Conservation (phyloP, 2,329 filamentous ascomycete species). For the Xenosphaeropsis pyriputrescens region DNA sequence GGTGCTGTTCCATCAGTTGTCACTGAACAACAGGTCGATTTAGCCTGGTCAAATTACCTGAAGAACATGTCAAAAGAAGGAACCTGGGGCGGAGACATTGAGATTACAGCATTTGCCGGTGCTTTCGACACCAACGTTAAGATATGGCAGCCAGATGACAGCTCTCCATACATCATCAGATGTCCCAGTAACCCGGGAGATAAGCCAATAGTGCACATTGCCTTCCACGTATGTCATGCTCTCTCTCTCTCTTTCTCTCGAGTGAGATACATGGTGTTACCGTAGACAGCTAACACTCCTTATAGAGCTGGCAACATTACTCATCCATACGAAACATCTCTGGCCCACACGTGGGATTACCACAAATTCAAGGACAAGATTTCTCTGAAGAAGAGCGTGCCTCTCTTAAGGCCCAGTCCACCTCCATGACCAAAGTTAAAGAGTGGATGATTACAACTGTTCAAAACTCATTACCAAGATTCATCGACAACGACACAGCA, state of each 20-base stretch:
- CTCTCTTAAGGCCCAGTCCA: slow-evolving; percentile 20
- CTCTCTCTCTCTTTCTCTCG: too few relatives aligned
- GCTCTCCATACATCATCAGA: too few relatives aligned
- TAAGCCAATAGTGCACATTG: slow-evolving; percentile 33
- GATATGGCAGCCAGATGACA: slow-evolving; percentile 34
- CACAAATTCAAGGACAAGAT: slow-evolving; percentile 23
- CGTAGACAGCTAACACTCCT: too few relatives aligned
- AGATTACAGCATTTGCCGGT: slow-evolving; percentile 50
- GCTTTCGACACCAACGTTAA: slow-evolving; percentile 46
- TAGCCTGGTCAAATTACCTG: slow-evolving; percentile 37
- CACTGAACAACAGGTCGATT: slow-evolving; percentile 35
- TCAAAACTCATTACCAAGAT: slow-evolving; percentile 31
- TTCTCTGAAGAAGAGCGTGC: slow-evolving; percentile 22
- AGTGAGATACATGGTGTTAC: too few relatives aligned
- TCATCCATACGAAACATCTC: slow-evolving; percentile 47
- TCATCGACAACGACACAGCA: slow-evolving; percentile 32
- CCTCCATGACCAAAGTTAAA: slow-evolving; percentile 24
- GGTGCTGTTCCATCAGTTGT: slow-evolving; percentile 30
- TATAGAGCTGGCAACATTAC: slow-evolving; percentile 48
- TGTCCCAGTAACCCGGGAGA: slow-evolving; percentile 15
- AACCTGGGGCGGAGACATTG: slow-evolving; percentile 52
- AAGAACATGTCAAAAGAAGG: slow-evolving; percentile 42
- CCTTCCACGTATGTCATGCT: slow-evolving; percentile 39
- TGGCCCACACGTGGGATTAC: slow-evolving; percentile 41
- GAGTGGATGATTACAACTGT: slow-evolving; percentile 42